Evolutionary conservation across 2,329 filamentous ascomycete species (phyloP).

Genomic region (Penicillium crustosum): DNA sequence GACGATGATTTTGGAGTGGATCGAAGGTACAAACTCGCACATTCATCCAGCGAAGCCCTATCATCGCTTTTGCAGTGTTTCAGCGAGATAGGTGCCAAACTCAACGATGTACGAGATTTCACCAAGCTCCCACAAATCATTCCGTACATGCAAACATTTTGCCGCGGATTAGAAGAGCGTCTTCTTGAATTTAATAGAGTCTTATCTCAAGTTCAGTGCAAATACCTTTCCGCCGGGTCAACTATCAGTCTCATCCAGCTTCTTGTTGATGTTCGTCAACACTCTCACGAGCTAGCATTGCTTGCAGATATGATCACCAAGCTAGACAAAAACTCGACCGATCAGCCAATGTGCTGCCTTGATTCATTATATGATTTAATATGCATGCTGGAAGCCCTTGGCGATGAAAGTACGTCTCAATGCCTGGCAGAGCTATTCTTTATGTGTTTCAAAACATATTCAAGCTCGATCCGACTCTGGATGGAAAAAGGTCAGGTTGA

Average conservation of each 20-base stretch:
- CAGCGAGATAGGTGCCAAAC: slow-evolving; percentile 48
- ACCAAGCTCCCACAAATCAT: slow-evolving; percentile 47
- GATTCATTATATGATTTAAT: slow-evolving; percentile 74
- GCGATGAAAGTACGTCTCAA: slow-evolving; percentile 61
- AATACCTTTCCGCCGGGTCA: slow-evolving; percentile 55
- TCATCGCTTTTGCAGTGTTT: slow-evolving; percentile 44
- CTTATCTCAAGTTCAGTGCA: slow-evolving; percentile 61
- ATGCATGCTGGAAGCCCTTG: slow-evolving; percentile 67
- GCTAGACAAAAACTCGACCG: slow-evolving; percentile 47
- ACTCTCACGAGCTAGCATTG: slow-evolving; percentile 57
- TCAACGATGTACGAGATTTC: slow-evolving; percentile 54
- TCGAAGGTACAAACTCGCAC: slow-evolving; percentile 36
- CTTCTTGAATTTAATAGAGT: slow-evolving; percentile 59
- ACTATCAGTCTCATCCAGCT: slow-evolving; percentile 68
- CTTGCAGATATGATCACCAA: slow-evolving; percentile 64
- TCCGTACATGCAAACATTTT: slow-evolving; percentile 69
- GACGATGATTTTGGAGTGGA: slow-evolving; percentile 39
- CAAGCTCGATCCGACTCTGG: slow-evolving; percentile 77
- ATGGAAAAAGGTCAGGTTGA: slow-evolving; percentile 75
- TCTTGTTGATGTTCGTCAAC: slow-evolving; percentile 56
- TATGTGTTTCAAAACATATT: slow-evolving; percentile 77
- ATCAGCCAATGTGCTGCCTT: slow-evolving; percentile 68
- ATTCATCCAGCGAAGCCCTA: slow-evolving; percentile 36
- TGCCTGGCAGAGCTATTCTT: slow-evolving; percentile 71
- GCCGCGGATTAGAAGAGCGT: slow-evolving; percentile 59